Evolutionary conservation across 2,329 filamentous ascomycete genomes (phyloP), one percentile per base, ranked within the genome.

Genomic region (Pestalotiopsis sp.): DNA sequence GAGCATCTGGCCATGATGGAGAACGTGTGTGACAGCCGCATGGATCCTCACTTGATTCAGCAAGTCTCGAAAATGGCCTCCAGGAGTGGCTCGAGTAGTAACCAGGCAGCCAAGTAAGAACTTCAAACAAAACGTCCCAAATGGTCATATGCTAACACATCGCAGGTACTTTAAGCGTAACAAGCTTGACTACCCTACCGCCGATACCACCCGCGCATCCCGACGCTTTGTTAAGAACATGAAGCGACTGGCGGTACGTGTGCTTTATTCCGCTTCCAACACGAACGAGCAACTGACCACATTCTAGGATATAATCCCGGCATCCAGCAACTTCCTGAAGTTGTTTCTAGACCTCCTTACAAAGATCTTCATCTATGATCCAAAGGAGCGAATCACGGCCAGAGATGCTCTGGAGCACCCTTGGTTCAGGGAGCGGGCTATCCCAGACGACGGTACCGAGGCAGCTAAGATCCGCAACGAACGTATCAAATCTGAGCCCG

Each of bases 1-100:
- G 90, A 92, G 77, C 90, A 92, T 75, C 80, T 92, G 65, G 90
- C 90, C n/a, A 92, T 92, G 90, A 92, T 92, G 90, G 90, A 92
- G 75, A 88, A 87, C 41, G 90, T 92, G 7, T 88, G 89, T 67
- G 88, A 88, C 65, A 80, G 80, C 25, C 83, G 86, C 64, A 87
- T 92, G 65, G 90, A 92, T 70, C 79, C 80, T 0, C 82, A 87
- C 70, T 84, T 92, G 5, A 86, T 92, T 17, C 82, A 86, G 69
- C 78, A 84, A 69, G 86, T 89, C 45, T 86, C 86, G 70, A 85
- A 87, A 74, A 87, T 88, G 80, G 82, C 85, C 11, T 85, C 85
- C 1, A 82, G 89, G 68, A 89, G 83, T 72, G 85, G 85, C 65
- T 89, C 83, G 72, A 84, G 85, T 56, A 85, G 85, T 63, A 91